A percentile compares a stretch with the other conserved stretches of the same genome.
Conservation (phyloP, 2,329 filamentous ascomycete genomes). For the Colletotrichum sp. region DNA sequence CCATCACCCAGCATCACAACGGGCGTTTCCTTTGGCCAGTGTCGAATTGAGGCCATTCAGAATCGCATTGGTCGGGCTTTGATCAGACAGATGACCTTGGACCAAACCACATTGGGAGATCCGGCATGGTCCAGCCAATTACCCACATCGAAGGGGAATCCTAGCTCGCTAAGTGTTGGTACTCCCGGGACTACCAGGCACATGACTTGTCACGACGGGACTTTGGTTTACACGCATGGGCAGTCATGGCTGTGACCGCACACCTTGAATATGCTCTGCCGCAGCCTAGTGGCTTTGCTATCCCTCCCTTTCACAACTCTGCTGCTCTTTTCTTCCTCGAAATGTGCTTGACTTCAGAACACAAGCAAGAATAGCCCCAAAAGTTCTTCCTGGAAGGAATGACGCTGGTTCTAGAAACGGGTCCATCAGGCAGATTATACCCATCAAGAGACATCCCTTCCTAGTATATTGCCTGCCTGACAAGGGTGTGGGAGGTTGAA, state of each 20-base stretch:
- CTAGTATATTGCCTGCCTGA: slow-evolving; percentile 3
- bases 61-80: background rate
- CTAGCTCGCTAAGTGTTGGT: background rate
- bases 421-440: slow-evolving; percentile 5
- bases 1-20: background rate
- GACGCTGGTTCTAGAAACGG: background rate
- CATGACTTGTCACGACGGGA: slow-evolving; percentile 20
- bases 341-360: background rate
- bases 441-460: background rate
- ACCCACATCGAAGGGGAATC: background rate
- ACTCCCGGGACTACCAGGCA: background rate
- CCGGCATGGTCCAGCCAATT: background rate
- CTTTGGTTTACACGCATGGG: slow-evolving; percentile 6
- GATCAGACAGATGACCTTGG: background rate
- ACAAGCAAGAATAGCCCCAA: slow-evolving; percentile 1
- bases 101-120: background rate
- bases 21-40: background rate
- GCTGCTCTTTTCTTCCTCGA: background rate
- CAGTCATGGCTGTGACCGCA: background rate
- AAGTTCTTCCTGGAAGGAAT: slow-evolving; percentile 6
- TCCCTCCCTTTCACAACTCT: background rate
- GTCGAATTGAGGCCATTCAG: slow-evolving; percentile 1
- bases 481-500: background rate
- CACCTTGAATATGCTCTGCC: background rate
- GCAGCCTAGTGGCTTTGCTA: background rate